These are phyloP conservation scores for Neurospora sp. DNA, from an alignment of 495 filamentous ascomycete genomes.

Conservation along the genomic window DNA sequence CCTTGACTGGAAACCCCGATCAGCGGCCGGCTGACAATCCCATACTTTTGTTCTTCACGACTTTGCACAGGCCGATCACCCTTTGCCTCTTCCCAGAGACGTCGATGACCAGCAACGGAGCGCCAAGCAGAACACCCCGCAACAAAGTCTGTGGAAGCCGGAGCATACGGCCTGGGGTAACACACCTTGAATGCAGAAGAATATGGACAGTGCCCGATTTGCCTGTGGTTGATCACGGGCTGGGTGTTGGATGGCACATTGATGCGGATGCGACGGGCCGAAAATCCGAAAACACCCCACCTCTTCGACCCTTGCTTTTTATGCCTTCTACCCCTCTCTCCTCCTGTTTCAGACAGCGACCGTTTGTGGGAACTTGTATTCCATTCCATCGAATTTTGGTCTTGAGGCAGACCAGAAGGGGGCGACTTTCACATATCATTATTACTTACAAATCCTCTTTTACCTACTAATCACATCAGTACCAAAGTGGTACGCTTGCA, in stretches of 20 bases:
- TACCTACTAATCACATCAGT: neutral
- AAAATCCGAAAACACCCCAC: neutral
- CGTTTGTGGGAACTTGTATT: neutral
- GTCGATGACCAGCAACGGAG: neutral
- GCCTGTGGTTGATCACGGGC: neutral
- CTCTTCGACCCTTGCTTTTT: neutral
- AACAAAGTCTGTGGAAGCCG: neutral
- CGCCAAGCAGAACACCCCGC: neutral
- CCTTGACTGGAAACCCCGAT: neutral
- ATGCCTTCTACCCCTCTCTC: neutral
- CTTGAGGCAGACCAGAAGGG: neutral
- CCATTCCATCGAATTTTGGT: neutral
- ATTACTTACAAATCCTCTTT: neutral
- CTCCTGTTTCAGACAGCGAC: neutral
- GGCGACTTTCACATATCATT: neutral
- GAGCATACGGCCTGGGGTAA: neutral
- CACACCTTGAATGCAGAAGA: neutral
- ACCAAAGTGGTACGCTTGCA: neutral
- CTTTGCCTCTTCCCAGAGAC: neutral
- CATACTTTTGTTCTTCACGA: neutral
- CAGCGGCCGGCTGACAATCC: neutral
- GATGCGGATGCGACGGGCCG: neutral
- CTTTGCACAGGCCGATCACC: neutral
- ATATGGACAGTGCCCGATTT: neutral
- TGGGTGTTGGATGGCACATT: neutral